Percentiles rank a stretch among this genome's conserved stretches.
Conservation (phyloP, 129 eudicot species). For the Saussurea involucrata region DNA sequence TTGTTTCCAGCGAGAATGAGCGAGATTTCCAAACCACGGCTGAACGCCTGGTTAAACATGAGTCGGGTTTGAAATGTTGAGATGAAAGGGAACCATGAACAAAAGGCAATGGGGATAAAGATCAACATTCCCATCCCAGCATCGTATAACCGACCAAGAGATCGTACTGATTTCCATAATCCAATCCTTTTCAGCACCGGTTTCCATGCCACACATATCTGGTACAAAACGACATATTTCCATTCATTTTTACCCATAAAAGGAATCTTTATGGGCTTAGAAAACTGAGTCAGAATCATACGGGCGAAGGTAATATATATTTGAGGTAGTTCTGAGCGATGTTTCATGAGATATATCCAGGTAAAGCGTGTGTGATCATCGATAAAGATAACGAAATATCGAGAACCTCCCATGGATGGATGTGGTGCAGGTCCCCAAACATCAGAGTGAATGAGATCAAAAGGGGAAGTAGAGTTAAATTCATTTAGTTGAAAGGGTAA, state of each 20-base stretch:
- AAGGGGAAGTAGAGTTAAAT: no score
- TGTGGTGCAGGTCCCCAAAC: no score
- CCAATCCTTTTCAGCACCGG: constrained; percentile 76
- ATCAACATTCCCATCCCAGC: constrained; percentile 97
- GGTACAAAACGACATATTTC: constrained; percentile 5
- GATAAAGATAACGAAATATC: no score
- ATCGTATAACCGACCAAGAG: constrained; percentile 81
- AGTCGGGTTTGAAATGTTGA: constrained; percentile 96
- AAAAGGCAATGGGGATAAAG: constrained; percentile 78
- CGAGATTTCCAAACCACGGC: constrained; percentile 90
- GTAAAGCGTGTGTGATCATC: no score
- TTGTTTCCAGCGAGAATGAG: constrained; percentile 95
- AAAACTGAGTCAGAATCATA: no score
- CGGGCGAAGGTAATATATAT: no score
- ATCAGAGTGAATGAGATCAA: no score
- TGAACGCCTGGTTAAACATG: constrained; percentile 97
- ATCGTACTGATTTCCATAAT: constrained; percentile 86
- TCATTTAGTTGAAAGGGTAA: no score
- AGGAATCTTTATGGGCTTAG: no score
- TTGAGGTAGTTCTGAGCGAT: no score
- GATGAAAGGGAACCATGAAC: constrained; percentile 92
- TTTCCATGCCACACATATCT: constrained; percentile 96
- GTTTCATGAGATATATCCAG: no score
- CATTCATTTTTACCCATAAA: background rate
- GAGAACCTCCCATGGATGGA: no score